These are phyloP conservation scores for Lepidopterella palustris DNA, from an alignment of 495 filamentous ascomycete genomes.

Conservation along the genomic window DNA sequence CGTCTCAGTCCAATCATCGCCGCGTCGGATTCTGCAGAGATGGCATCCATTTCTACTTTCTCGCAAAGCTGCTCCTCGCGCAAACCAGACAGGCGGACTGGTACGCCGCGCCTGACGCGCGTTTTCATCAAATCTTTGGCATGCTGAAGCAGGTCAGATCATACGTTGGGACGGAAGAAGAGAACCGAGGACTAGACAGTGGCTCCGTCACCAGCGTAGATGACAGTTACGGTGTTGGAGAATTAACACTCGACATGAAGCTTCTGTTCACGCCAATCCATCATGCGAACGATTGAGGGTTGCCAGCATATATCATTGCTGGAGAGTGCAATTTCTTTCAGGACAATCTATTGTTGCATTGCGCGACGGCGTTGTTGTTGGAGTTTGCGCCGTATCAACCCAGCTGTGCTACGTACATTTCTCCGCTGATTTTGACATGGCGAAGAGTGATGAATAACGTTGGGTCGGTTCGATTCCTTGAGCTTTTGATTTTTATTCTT, in stretches of 20 bases:
- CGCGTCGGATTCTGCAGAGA: constrained; percentile 59
- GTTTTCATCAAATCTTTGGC: constrained; percentile 52
- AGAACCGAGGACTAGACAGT: constrained; percentile 47
- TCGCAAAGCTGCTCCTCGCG: constrained; percentile 49
- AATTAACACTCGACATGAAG: constrained; percentile 61
- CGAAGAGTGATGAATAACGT: background rate
- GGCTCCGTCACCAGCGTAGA: constrained; percentile 55
- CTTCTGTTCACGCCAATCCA: constrained; percentile 45
- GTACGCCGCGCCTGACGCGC: constrained; percentile 46
- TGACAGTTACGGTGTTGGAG: constrained; percentile 50
- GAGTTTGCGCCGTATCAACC: background rate
- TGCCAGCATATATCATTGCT: background rate
- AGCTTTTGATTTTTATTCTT: background rate
- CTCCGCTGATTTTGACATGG: background rate
- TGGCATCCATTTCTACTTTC: constrained; percentile 59
- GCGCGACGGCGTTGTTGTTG: background rate
- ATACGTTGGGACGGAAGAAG: constrained; percentile 48
- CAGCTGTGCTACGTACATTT: background rate
- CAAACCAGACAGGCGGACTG: constrained; percentile 42
- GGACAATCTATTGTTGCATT: background rate
- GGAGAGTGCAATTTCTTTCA: background rate
- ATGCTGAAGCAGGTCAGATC: constrained; percentile 51
- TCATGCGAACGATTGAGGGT: background rate
- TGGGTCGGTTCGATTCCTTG: constrained; percentile 1
- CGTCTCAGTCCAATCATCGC: constrained; percentile 34